Evolutionary conservation across 345 rosid genomes (phyloP).

Genomic region (Ceriops zippeliana): DNA sequence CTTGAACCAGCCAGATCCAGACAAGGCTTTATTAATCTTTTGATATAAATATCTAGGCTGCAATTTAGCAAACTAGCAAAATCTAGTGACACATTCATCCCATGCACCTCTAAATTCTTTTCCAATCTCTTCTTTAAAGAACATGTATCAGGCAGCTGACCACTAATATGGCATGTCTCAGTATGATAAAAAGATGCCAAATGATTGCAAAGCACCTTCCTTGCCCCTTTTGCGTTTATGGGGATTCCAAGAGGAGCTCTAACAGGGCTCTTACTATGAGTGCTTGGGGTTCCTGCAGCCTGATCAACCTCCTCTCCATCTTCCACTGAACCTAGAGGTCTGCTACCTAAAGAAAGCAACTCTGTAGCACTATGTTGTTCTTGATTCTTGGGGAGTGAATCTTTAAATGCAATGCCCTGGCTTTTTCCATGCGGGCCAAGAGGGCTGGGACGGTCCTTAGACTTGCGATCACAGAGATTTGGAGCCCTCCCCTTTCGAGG

Average conservation of each 20-base stretch:
- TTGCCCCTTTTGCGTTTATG: neutral
- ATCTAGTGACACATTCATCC: slow-evolving; percentile 15
- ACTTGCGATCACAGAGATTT: slow-evolving; percentile 33
- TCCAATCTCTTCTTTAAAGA: slow-evolving; percentile 16
- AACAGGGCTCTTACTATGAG: slow-evolving; percentile 25
- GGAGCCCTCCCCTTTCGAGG: slow-evolving; percentile 53
- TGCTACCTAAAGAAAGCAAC: slow-evolving; percentile 24
- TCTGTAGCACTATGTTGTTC: slow-evolving; percentile 27
- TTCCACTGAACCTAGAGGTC: slow-evolving; percentile 18
- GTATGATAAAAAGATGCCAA: neutral
- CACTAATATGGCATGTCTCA: slow-evolving; percentile 12
- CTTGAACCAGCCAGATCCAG: slow-evolving; percentile 19
- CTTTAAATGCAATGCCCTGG: slow-evolving; percentile 37
- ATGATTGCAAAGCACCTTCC: slow-evolving; percentile 7
- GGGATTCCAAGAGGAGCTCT: slow-evolving; percentile 26
- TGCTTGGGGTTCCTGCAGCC: slow-evolving; percentile 19
- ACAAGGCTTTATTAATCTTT: slow-evolving; percentile 25
- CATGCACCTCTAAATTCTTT: slow-evolving; percentile 18
- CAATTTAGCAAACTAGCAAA: slow-evolving; percentile 17
- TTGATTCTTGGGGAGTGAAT: slow-evolving; percentile 13
- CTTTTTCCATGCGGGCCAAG: slow-evolving; percentile 50
- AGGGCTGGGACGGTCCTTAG: slow-evolving; percentile 52
- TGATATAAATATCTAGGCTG: slow-evolving; percentile 17
- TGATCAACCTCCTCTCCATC: slow-evolving; percentile 30
- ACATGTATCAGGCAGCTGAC: slow-evolving; percentile 20